Evolutionary conservation across 768 basidiomycete genomes (phyloP).

Genomic region (Leccinum disarticulatum): DNA sequence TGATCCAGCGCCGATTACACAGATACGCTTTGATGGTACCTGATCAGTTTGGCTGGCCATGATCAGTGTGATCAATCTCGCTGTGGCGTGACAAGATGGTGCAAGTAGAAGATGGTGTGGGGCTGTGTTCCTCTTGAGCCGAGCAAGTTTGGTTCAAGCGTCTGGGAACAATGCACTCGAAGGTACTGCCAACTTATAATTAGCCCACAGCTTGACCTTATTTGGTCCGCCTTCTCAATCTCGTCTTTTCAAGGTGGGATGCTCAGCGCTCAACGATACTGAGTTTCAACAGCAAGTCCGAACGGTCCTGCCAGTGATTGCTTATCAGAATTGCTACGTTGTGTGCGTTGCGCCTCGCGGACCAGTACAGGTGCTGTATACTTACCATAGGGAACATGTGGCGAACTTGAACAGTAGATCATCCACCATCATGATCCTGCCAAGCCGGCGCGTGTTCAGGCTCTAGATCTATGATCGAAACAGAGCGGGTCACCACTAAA

Average conservation of each 20-base stretch:
- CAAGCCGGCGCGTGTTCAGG: no score
- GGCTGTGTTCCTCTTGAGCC: neutral
- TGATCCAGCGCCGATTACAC: conserved; percentile 77
- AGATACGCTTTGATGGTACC: conserved; percentile 44
- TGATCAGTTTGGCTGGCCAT: conserved; percentile 10
- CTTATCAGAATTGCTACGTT: neutral
- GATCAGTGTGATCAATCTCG: neutral
- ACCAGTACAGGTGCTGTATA: neutral
- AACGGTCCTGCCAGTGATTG: no score
- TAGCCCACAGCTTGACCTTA: neutral
- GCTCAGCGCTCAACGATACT: neutral
- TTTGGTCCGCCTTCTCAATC: neutral
- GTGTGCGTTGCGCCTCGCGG: neutral
- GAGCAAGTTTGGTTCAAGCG: neutral
- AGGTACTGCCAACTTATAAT: neutral
- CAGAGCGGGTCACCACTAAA: neutral
- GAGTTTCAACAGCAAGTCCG: no score
- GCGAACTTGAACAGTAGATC: no score
- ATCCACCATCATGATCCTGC: no score
- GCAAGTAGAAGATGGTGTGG: neutral
- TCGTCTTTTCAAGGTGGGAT: neutral
- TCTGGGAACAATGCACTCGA: neutral
- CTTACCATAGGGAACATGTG: no score
- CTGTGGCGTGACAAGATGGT: neutral
- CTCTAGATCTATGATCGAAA: neutral